Evolutionary conservation across 2,329 filamentous ascomycete species (phyloP).

Genomic region (Colletotrichum plurivorum): DNA sequence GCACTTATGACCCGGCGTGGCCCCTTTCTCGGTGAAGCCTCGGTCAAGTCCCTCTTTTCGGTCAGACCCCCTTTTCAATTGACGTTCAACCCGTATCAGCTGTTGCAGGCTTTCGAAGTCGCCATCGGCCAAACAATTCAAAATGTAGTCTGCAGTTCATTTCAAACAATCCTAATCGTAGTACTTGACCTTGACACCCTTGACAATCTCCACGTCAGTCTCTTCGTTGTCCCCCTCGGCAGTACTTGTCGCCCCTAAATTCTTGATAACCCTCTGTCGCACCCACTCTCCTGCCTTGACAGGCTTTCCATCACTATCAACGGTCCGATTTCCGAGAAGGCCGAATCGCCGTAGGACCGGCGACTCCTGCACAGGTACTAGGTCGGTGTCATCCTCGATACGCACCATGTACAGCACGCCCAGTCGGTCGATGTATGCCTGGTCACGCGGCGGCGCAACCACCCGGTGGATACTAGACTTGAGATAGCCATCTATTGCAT

Average conservation of each 20-base stretch:
- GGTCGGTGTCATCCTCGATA: slow-evolving; percentile 49
- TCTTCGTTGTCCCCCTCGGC: slow-evolving; percentile 39
- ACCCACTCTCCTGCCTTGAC: slow-evolving; percentile 51
- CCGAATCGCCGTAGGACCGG: slow-evolving; percentile 51
- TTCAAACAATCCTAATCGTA: slow-evolving; percentile 20
- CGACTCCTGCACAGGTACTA: slow-evolving; percentile 47
- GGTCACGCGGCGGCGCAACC: slow-evolving; percentile 50
- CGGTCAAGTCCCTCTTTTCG: too few relatives aligned
- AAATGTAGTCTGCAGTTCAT: too few relatives aligned
- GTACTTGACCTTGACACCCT: slow-evolving; percentile 39
- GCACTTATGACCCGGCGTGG: too few relatives aligned
- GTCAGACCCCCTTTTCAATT: too few relatives aligned
- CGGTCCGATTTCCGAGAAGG: slow-evolving; percentile 38
- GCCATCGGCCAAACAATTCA: too few relatives aligned
- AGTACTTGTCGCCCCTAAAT: slow-evolving; percentile 36
- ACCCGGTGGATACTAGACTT: slow-evolving; percentile 53
- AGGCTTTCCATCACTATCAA: slow-evolving; percentile 42
- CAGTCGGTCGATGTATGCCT: slow-evolving; percentile 55
- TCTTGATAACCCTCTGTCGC: slow-evolving; percentile 44
- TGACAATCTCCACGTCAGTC: slow-evolving; percentile 36
- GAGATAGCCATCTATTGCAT: slow-evolving; percentile 49
- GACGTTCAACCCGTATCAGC: too few relatives aligned
- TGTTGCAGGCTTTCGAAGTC: too few relatives aligned
- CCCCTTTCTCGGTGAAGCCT: too few relatives aligned
- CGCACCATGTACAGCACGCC: slow-evolving; percentile 64